Base-by-base conservation (phyloP, 306 rosid genomes). In the Lablab purpureus region DNA sequence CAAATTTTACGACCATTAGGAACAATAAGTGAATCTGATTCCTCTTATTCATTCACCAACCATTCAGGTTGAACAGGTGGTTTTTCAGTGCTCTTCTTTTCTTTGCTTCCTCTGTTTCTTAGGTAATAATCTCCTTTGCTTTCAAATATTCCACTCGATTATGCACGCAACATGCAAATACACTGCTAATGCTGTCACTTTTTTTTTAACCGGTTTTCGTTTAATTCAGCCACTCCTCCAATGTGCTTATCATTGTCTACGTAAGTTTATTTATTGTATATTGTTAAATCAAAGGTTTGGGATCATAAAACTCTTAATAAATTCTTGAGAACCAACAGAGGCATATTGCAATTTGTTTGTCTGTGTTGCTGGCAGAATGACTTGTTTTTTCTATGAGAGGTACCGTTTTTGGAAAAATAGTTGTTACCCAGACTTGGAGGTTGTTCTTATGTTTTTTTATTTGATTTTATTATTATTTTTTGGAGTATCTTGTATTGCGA, bases 21-120 rank as follows among this genome's bases (percentile, higher is more conserved):
- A 46, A 2, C 19, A n/a, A 28, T n/a, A 9, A 17, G 10, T 10
- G 62, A 49, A 71, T 71, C 75, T 3, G 41, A 71, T 71, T 71
- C 75, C 8, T 71, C 62, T 49, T 71, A 11, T 28, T 47, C 43
- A 13, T 46, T 30, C 62, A 28, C n/a, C 60, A 8, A 47, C 59
- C 74, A 69, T 17, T 8, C 6, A 25, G 23, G 40, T 43, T 10
- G 1, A 0, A 11, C 22, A 67, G 55, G 37, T 23, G 17, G 0
- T 68, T 21, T 25, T n/a, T 46, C 10, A 27, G 46, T 50, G 19
- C 13, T 50, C 5, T 13, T 51, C 18, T 50, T 71, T 51, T 50
- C 5, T 49, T 10, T 15, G 46, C 63, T 30, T 71, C 47, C 32
- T 30, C 47, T 18, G 30, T 50, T 71, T 18, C 41, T 30, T 17